Conservation (phyloP, 805 yeast genomes). For the Saturnispora zaruensis region DNA sequence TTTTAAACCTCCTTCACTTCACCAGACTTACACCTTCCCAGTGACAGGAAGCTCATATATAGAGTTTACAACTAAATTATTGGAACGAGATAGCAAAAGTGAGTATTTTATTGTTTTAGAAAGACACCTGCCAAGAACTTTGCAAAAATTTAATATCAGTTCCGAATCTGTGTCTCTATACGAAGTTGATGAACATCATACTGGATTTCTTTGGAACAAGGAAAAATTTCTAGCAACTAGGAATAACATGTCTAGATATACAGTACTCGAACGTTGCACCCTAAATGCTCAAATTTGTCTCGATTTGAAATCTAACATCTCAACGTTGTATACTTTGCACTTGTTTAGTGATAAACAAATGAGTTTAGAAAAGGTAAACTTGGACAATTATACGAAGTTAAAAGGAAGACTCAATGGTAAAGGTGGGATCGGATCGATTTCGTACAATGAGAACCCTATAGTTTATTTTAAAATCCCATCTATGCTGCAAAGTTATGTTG, state of each 20-base stretch:
- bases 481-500: background rate
- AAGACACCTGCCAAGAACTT: conserved; percentile 4
- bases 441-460: background rate
- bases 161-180: background rate
- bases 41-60: background rate
- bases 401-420: background rate
- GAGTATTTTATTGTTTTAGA: background rate
- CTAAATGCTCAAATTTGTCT: background rate
- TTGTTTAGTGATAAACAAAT: background rate
- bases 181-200: background rate
- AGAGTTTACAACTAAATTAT: background rate
- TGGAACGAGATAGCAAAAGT: background rate
- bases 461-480: background rate
- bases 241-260: conserved; percentile 1
- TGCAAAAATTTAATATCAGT: background rate
- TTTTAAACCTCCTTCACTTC: background rate
- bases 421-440: background rate
- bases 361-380: background rate
- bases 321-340: conserved; percentile 1
- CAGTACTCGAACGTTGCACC: background rate
- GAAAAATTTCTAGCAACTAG: background rate
- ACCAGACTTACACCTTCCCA: background rate
- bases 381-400: background rate
- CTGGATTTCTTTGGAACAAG: background rate
- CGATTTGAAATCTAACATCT: background rate